Conservation (phyloP, 2,329 filamentous ascomycete species). For the Calonectria hongkongensis region DNA sequence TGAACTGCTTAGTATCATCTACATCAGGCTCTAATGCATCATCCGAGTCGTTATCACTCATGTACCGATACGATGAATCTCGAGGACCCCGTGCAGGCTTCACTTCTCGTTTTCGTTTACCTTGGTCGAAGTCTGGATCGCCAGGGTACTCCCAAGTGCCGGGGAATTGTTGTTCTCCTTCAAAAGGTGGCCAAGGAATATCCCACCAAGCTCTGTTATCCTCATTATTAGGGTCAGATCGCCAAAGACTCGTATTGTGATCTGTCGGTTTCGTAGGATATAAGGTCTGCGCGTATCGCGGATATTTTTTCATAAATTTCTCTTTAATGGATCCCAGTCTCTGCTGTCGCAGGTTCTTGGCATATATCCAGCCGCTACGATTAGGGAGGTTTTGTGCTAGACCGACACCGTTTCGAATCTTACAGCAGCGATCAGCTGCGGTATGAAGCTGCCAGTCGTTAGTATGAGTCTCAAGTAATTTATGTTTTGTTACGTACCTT, state of each 20-base stretch:
- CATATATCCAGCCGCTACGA: slow-evolving; percentile 58
- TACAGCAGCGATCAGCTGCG: slow-evolving; percentile 49
- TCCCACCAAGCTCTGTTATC: slow-evolving; percentile 52
- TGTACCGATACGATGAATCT: slow-evolving; percentile 48
- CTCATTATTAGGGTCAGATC: slow-evolving; percentile 58
- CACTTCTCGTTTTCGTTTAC: neutral
- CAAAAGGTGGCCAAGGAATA: slow-evolving; percentile 56
- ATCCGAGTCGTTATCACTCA: slow-evolving; percentile 46
- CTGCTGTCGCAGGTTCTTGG: slow-evolving; percentile 39
- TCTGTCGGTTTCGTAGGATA: slow-evolving; percentile 52
- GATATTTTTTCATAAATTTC: slow-evolving; percentile 51
- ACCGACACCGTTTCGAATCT: slow-evolving; percentile 53
- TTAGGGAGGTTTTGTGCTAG: slow-evolving; percentile 53
- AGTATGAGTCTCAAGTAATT: neutral
- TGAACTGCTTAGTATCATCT: slow-evolving; percentile 43
- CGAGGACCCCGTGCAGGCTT: slow-evolving; percentile 17
- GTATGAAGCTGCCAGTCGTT: slow-evolving; percentile 47
- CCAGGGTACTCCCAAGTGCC: slow-evolving; percentile 47
- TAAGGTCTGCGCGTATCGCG: slow-evolving; percentile 55
- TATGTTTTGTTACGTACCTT: slow-evolving; percentile 39
- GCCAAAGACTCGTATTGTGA: slow-evolving; percentile 50
- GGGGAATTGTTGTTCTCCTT: slow-evolving; percentile 49
- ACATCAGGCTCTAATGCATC: slow-evolving; percentile 47
- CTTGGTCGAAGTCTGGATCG: slow-evolving; percentile 13
- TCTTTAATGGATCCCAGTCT: slow-evolving; percentile 48